Evolutionary conservation across 805 yeast genomes (phyloP), one percentile per base, ranked within the genome.

Genomic region (Alloascoidea africana): DNA sequence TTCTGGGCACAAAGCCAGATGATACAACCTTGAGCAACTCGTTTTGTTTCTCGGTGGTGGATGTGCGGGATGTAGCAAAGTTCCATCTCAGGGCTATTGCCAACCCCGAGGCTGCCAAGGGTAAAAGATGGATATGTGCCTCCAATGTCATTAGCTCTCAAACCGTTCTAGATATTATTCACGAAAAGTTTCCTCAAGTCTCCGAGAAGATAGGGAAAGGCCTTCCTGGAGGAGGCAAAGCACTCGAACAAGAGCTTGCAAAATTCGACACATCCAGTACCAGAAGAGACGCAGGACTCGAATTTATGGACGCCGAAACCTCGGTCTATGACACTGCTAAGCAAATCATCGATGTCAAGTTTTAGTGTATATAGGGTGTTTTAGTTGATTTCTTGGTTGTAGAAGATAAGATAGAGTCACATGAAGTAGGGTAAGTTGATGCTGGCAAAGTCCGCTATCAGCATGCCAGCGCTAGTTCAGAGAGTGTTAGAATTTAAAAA

Each of bases 251-350:
- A 23, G 30, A n/a, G n/a, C n/a, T 23, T 23, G 30, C 30, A 8
- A 23, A 23, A n/a, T 23, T 8, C 30, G n/a, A 23, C 30, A 23
- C 8, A 8, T 8, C 8, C 8, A 23, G n/a, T 8, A 23, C 30
- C 8, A 23, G n/a, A 23, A 23, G 30, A 23, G 30, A 23, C 8
- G 8, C 30, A 23, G 30, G 30, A 8, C 8, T 23, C n/a, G 30
- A 23, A 23, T 23, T 23, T n/a, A 23, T 23, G n/a, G 70, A 65
- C 39, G 48, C 47, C 19, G 69, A 68, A 23, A 23, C 13, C 30
- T 8, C 30, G n/a, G 30, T n/a, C n/a, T n/a, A 8, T 23, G 30
- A 23, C n/a, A 23, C 30, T 61, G 67, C 66, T n/a, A 23, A 23
- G 30, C 30, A 23, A n/a, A 23, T 23, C n/a, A 23, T n/a, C n/a